phyloP scores from a whole-genome alignment of 2,329 filamentous ascomycete genomes.

The Epichloe gansuensis region DNA sequence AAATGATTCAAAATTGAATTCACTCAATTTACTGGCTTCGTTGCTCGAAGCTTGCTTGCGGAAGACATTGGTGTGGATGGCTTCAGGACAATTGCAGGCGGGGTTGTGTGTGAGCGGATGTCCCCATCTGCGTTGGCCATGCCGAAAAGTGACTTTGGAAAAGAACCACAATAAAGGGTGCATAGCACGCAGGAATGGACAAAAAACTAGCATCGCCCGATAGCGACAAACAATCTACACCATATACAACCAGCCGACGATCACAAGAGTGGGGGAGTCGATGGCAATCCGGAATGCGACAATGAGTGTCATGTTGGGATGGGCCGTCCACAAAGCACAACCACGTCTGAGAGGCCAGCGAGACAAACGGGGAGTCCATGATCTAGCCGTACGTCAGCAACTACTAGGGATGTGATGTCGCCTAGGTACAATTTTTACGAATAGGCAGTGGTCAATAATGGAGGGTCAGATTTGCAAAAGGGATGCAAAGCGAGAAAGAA shows the following conservation, averaged over 20 bases:
- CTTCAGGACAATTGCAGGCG: constrained; percentile 13
- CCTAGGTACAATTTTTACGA: neutral
- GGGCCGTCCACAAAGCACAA: constrained; percentile 7
- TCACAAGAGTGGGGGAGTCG: constrained; percentile 4
- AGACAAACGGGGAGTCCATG: neutral
- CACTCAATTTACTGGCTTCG: neutral
- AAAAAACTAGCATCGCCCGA: constrained; percentile 10
- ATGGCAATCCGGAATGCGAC: constrained; percentile 21
- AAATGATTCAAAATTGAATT: neutral
- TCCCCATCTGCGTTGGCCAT: neutral
- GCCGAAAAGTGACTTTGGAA: constrained; percentile 17
- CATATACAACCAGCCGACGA: neutral
- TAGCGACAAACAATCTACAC: constrained; percentile 5
- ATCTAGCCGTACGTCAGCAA: too few species aligned
- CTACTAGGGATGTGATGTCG: too few species aligned
- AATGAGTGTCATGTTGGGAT: constrained; percentile 8
- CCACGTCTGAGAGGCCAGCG: neutral
- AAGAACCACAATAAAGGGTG: constrained; percentile 2
- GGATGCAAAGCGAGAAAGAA: constrained; percentile 15
- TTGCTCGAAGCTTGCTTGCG: neutral
- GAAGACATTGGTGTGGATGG: constrained; percentile 17
- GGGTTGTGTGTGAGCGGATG: neutral
- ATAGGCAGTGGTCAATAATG: constrained; percentile 9
- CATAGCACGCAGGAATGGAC: constrained; percentile 6
- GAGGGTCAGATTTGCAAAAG: constrained; percentile 12